Evolutionary conservation across 2,329 filamentous ascomycete genomes (phyloP).

Genomic region (Alternaria novae-zelandiae): DNA sequence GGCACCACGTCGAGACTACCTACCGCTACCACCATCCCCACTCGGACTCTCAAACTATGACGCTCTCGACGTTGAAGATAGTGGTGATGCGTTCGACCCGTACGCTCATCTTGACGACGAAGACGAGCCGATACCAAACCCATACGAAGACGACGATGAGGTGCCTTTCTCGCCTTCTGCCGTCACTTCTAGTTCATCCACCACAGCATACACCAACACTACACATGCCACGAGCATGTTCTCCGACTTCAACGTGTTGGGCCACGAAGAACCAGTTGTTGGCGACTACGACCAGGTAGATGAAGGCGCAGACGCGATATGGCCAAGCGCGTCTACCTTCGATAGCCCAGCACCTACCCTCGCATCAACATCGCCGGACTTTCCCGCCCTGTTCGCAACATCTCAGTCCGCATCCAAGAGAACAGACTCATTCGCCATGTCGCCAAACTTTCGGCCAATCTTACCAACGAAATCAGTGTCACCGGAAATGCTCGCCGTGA

Average conservation of each 20-base stretch:
- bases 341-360: not conserved
- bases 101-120: constrained; percentile 43
- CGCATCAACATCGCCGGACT: constrained; percentile 26
- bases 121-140: constrained; percentile 18
- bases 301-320: constrained; percentile 26
- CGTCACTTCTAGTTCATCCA: constrained; percentile 12
- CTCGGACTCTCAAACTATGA: constrained; percentile 54
- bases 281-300: constrained; percentile 36
- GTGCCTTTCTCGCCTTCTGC: constrained; percentile 23
- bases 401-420: constrained; percentile 8
- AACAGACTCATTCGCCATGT: constrained; percentile 22
- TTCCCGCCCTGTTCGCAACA: constrained; percentile 22
- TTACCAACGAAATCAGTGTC: constrained; percentile 6
- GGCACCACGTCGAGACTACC: constrained; percentile 31
- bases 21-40: constrained; percentile 47
- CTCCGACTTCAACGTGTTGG: constrained; percentile 28
- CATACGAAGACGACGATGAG: constrained; percentile 18
- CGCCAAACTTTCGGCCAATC: constrained; percentile 19
- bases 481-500: not conserved
- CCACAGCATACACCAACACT: constrained; percentile 6
- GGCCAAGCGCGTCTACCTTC: constrained; percentile 22
- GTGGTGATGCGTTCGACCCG: constrained; percentile 35
- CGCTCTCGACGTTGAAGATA: constrained; percentile 46
- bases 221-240: constrained; percentile 16
- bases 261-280: constrained; percentile 29